Evolutionary conservation across 139 green algal species (phyloP).

Genomic region (Picochlorum sp.): DNA sequence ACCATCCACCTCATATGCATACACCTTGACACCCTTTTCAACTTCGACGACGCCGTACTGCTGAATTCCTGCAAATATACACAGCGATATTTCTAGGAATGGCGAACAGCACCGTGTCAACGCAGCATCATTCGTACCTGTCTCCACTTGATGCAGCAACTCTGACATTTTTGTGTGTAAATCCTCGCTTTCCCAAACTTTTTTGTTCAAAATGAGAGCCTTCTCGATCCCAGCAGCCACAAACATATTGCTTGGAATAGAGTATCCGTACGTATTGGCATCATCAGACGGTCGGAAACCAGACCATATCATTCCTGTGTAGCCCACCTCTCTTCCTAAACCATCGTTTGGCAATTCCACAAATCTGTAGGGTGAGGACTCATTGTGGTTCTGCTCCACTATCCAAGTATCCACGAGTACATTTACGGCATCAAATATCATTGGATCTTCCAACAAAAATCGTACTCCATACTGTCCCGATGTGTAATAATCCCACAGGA

Average conservation of each 20-base stretch:
- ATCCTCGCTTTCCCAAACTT: constrained; percentile 28
- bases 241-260: constrained; percentile 47
- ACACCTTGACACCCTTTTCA: constrained; percentile 21
- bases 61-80: constrained; percentile 18
- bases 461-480: constrained; percentile 14
- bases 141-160: constrained; percentile 27
- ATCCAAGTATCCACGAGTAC: constrained; percentile 34
- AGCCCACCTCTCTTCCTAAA: constrained; percentile 26
- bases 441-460: constrained; percentile 21
- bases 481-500: constrained; percentile 51
- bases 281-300: constrained; percentile 55
- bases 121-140: constrained; percentile 10
- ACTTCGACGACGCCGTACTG: constrained; percentile 24
- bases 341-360: constrained; percentile 40
- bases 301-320: constrained; percentile 53
- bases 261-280: constrained; percentile 37
- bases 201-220: constrained; percentile 34
- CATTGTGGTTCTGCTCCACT: constrained; percentile 45
- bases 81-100: too few relatives aligned
- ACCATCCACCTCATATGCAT: constrained; percentile 59
- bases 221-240: constrained; percentile 37
- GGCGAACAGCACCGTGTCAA: too few relatives aligned
- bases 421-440: constrained; percentile 39
- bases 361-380: constrained; percentile 37
- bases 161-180: constrained; percentile 9